Conservation (phyloP, 2,329 filamentous ascomycete genomes). For the Neonectria sp. region DNA sequence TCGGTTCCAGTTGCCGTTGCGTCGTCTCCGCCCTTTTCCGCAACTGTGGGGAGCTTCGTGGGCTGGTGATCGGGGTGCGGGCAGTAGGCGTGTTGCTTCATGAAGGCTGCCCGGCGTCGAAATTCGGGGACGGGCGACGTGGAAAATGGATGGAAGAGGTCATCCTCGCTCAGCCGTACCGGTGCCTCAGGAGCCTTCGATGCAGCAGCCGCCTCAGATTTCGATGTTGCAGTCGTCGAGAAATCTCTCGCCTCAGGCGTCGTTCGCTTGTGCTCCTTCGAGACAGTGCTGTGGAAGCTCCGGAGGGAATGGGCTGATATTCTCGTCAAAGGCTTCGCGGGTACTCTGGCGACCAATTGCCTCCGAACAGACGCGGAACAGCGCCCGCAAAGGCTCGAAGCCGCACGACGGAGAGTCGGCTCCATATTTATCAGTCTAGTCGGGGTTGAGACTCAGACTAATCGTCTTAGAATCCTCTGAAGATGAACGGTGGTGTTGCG, state of each 20-base stretch:
- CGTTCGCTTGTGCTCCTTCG: conserved; percentile 43
- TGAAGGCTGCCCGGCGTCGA: conserved; percentile 88
- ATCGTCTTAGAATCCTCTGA: conserved; percentile 34
- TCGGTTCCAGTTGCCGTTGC: conserved; percentile 69
- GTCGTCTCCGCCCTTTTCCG: conserved; percentile 74
- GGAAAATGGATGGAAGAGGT: conserved; percentile 95
- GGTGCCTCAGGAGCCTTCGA: conserved; percentile 43
- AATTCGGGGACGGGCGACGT: conserved; percentile 92
- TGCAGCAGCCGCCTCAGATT: conserved; percentile 48
- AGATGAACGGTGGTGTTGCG: conserved; percentile 37
- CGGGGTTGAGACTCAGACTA: conserved; percentile 24
- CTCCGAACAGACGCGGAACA: conserved; percentile 55
- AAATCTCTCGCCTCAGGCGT: conserved; percentile 47
- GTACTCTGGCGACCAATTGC: conserved; percentile 45
- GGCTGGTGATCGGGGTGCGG: conserved; percentile 90
- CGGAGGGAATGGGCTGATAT: conserved; percentile 50
- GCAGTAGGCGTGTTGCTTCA: conserved; percentile 93
- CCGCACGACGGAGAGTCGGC: conserved; percentile 57
- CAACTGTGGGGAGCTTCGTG: conserved; percentile 77
- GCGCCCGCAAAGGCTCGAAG: conserved; percentile 57
- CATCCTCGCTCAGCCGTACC: conserved; percentile 74
- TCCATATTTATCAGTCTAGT: conserved; percentile 52
- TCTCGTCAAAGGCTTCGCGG: conserved; percentile 46
- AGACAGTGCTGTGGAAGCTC: conserved; percentile 48
- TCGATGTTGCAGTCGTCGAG: conserved; percentile 46